Percentiles rank a stretch among this genome's conserved stretches.
Evolutionary conservation across 1,284 basidiomycete genomes (phyloP).

Genomic region (Sporisorium graminicola): DNA sequence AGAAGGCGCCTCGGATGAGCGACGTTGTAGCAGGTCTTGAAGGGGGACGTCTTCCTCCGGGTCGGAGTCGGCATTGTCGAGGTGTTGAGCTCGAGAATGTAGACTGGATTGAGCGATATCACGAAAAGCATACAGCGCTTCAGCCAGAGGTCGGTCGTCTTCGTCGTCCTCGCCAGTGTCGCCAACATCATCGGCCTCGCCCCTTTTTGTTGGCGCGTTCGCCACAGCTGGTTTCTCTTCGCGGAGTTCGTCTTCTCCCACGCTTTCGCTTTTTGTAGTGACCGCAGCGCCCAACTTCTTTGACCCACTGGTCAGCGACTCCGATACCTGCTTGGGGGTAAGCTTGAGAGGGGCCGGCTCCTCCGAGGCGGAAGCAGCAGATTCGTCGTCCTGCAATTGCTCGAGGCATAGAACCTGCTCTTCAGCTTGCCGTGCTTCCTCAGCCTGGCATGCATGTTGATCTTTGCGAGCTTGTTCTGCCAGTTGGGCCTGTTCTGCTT

Average conservation of each 20-base stretch:
- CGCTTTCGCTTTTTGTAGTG: background rate
- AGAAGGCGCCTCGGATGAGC: constrained; percentile 4
- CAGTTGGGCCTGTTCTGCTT: background rate
- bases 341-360: background rate
- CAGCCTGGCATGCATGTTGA: background rate
- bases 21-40: constrained; percentile 32
- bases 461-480: background rate
- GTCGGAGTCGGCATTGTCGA: constrained; percentile 22
- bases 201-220: background rate
- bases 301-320: no score
- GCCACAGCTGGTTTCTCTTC: background rate
- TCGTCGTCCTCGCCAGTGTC: constrained; percentile 11
- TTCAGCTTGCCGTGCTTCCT: constrained; percentile 28
- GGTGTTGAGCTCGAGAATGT: background rate
- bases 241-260: constrained; percentile 10
- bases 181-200: background rate
- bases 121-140: background rate
- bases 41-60: constrained; percentile 40
- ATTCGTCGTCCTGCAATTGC: constrained; percentile 11
- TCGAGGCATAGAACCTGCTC: constrained; percentile 22
- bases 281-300: no score
- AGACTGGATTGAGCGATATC: background rate
- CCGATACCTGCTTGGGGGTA: background rate
- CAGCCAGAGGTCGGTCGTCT: constrained; percentile 19
- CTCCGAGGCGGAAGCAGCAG: background rate